A percentile compares a stretch with the other conserved stretches of the same genome.
These are phyloP conservation scores for Kodamaea sp. DNA, from an alignment of 1,139 yeast species.

Conservation along the genomic window DNA sequence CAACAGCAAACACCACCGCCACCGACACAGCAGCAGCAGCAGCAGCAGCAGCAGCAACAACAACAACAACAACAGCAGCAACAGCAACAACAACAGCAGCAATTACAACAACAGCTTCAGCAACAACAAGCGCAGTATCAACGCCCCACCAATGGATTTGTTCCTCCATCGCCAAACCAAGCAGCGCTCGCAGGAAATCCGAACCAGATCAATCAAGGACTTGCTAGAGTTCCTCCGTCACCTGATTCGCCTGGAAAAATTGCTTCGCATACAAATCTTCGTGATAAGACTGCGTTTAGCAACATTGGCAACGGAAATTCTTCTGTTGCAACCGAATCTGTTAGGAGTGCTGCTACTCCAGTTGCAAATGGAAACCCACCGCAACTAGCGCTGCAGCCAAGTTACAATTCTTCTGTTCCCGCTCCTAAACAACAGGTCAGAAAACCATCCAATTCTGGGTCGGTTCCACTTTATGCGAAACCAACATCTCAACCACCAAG, in stretches of 20 bases:
- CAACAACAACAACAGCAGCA: neutral
- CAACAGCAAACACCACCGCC: conserved; percentile 5
- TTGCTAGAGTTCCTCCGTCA: conserved; percentile 1
- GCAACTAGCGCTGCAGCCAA: too few relatives aligned
- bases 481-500: neutral
- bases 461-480: conserved; percentile 3
- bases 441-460: conserved; percentile 3
- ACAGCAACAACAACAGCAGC: conserved; percentile 1
- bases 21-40: conserved; percentile 1
- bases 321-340: too few relatives aligned
- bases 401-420: neutral
- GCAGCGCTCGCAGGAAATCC: neutral
- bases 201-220: neutral
- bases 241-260: conserved; percentile 10
- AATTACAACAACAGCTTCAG: too few relatives aligned
- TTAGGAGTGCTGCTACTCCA: too few relatives aligned
- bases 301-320: conserved; percentile 1
- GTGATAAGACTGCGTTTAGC: conserved; percentile 12
- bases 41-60: neutral
- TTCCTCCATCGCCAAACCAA: neutral
- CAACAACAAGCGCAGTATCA: neutral
- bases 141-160: neutral
- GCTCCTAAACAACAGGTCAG: conserved; percentile 2
- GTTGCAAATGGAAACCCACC: too few relatives aligned
- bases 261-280: conserved; percentile 8